Conservation (phyloP, 2,329 filamentous ascomycete genomes). For the Exophiala xenobiotica region DNA sequence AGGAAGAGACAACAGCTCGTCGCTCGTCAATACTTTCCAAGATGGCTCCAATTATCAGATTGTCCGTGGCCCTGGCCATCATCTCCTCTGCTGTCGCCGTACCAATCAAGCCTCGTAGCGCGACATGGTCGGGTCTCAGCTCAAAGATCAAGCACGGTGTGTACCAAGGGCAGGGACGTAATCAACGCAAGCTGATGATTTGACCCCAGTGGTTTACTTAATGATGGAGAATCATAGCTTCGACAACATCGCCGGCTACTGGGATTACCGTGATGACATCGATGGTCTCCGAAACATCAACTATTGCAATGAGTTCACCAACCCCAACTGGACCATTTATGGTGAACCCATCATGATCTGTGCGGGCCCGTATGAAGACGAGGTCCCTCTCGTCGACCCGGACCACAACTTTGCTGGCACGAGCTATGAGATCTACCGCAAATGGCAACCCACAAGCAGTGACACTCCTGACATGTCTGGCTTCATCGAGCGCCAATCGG, state of each 20-base stretch:
- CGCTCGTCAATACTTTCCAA: not conserved
- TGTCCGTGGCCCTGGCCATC: slow-evolving; percentile 12
- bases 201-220: slow-evolving; percentile 19
- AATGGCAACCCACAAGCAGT: slow-evolving; percentile 18
- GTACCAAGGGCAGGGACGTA: too few species aligned
- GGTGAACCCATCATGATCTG: slow-evolving; percentile 22
- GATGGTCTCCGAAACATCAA: slow-evolving; percentile 16
- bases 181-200: too few species aligned
- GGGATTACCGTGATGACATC: slow-evolving; percentile 22
- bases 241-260: slow-evolving; percentile 23
- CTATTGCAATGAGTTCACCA: slow-evolving; percentile 23
- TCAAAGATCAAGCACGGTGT: slow-evolving; percentile 22
- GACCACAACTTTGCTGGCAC: slow-evolving; percentile 24
- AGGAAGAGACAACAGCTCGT: not conserved
- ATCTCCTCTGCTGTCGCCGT: slow-evolving; percentile 11
- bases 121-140: slow-evolving; percentile 16
- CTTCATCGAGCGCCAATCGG: slow-evolving; percentile 24
- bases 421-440: slow-evolving; percentile 25
- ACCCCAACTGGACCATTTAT: slow-evolving; percentile 25
- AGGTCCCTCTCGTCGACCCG: slow-evolving; percentile 19
- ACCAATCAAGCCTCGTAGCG: slow-evolving; percentile 8
- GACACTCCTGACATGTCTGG: slow-evolving; percentile 22
- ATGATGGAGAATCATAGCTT: slow-evolving; percentile 24
- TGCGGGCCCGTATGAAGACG: slow-evolving; percentile 15
- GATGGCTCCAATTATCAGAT: slow-evolving; percentile 11